phyloP scores from a whole-genome alignment of 2,329 filamentous ascomycete genomes.

The Fusarium anguioides region DNA sequence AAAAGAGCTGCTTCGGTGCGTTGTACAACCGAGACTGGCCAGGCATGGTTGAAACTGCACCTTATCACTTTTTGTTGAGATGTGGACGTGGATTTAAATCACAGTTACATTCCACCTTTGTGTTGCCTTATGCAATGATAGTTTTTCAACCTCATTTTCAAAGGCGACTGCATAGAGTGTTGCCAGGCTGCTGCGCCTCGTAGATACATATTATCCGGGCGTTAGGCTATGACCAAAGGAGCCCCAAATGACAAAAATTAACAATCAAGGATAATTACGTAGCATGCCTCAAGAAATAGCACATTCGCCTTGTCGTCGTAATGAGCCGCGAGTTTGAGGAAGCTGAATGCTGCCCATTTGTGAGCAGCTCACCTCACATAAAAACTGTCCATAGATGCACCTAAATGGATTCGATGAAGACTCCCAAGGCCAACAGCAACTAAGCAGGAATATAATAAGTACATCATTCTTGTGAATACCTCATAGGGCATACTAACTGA shows the following conservation, averaged over 20 bases:
- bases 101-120: constrained; percentile 14
- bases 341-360: background rate
- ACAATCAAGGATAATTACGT: background rate
- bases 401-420: background rate
- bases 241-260: background rate
- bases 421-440: background rate
- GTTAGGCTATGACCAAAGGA: constrained; percentile 6
- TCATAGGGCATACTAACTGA: background rate
- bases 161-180: constrained; percentile 10
- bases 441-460: background rate
- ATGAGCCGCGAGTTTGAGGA: constrained; percentile 2
- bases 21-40: constrained; percentile 20
- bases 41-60: constrained; percentile 25
- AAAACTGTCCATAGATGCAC: constrained; percentile 19
- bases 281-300: background rate
- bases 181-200: constrained; percentile 24
- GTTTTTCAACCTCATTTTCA: constrained; percentile 16
- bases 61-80: constrained; percentile 1
- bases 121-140: background rate
- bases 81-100: constrained; percentile 1
- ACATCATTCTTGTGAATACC: background rate
- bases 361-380: constrained; percentile 6
- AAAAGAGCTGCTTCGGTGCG: constrained; percentile 17
- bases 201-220: constrained; percentile 16
- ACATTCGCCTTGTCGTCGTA: constrained; percentile 7